Conservation (phyloP, 768 basidiomycete genomes). For the Lactarius evosmus region DNA sequence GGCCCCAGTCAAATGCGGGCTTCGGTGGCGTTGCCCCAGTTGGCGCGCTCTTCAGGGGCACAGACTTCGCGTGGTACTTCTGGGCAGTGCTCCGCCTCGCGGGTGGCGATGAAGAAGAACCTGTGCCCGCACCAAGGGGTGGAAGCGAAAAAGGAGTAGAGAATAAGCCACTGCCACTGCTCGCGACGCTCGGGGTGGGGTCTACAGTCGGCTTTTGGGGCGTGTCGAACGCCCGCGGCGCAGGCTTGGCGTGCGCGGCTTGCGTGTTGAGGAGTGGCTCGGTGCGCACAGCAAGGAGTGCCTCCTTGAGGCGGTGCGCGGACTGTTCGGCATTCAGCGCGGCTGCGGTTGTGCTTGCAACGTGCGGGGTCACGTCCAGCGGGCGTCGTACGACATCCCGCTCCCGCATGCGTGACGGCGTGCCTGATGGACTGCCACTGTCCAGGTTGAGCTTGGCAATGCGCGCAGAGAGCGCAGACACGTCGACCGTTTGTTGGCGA, state of each 20-base stretch:
- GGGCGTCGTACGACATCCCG: constrained; percentile 22
- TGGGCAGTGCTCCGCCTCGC: constrained; percentile 7
- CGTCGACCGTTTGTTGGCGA: constrained; percentile 54
- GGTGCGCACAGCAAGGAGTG: constrained; percentile 55
- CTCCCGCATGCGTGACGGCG: constrained; percentile 15
- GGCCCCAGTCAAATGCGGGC: constrained; percentile 58
- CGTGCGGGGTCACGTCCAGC: constrained; percentile 49
- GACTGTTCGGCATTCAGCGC: constrained; percentile 79
- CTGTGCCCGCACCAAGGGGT: neutral
- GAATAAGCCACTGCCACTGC: neutral
- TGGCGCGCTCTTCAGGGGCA: constrained; percentile 33
- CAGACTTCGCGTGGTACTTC: constrained; percentile 40
- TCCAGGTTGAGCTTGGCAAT: constrained; percentile 49
- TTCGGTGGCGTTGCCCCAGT: constrained; percentile 17
- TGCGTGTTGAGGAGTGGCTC: constrained; percentile 66
- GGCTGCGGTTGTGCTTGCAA: constrained; percentile 73
- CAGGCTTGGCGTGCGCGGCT: constrained; percentile 36
- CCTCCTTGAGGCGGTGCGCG: constrained; percentile 65
- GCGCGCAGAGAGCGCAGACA: constrained; percentile 51
- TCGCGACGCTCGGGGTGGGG: neutral
- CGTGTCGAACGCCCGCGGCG: constrained; percentile 31
- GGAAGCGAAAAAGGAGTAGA: constrained; percentile 18
- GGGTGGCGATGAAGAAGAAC: constrained; percentile 24
- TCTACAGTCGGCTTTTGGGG: constrained; percentile 18
- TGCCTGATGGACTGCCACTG: constrained; percentile 38